Conservation (phyloP, 129 eudicot genomes). For the Flaveria trinervia region DNA sequence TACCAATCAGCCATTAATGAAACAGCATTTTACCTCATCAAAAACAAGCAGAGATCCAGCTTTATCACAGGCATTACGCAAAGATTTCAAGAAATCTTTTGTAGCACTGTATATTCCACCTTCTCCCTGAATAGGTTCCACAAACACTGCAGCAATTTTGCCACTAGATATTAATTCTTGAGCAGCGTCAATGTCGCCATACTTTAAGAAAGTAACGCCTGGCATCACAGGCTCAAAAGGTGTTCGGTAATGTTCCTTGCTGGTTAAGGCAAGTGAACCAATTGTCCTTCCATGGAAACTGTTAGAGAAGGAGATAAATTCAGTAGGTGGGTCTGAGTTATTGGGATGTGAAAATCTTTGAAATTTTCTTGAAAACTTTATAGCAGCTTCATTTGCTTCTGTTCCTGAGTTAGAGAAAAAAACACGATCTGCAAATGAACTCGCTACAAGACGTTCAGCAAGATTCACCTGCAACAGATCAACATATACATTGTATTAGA, state of each 20-base stretch:
- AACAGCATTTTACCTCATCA: conserved; percentile 59
- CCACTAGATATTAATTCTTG: conserved; percentile 60
- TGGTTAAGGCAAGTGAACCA: conserved; percentile 87
- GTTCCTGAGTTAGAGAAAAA: conserved; percentile 87
- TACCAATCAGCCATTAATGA: conserved; percentile 10
- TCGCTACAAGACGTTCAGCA: conserved; percentile 70
- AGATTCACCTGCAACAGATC: conserved; percentile 64
- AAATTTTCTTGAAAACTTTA: conserved; percentile 83
- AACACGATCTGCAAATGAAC: conserved; percentile 86
- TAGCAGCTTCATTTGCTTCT: conserved; percentile 94
- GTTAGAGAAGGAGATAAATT: conserved; percentile 71
- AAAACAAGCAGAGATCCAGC: conserved; percentile 75
- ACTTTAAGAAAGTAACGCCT: conserved; percentile 72
- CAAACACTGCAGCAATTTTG: conserved; percentile 82
- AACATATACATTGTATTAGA: background rate
- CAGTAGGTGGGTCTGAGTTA: conserved; percentile 49
- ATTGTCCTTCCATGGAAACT: conserved; percentile 93
- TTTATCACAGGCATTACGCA: conserved; percentile 69
- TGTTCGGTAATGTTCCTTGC: conserved; percentile 83
- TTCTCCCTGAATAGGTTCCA: conserved; percentile 92
- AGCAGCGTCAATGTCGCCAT: conserved; percentile 65
- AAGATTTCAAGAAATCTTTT: conserved; percentile 66
- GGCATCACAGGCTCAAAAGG: conserved; percentile 97
- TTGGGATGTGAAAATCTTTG: conserved; percentile 55
- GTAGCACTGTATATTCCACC: conserved; percentile 87